Conservation (phyloP, 495 filamentous ascomycete species). For the Hypomontagnella monticulosa region DNA sequence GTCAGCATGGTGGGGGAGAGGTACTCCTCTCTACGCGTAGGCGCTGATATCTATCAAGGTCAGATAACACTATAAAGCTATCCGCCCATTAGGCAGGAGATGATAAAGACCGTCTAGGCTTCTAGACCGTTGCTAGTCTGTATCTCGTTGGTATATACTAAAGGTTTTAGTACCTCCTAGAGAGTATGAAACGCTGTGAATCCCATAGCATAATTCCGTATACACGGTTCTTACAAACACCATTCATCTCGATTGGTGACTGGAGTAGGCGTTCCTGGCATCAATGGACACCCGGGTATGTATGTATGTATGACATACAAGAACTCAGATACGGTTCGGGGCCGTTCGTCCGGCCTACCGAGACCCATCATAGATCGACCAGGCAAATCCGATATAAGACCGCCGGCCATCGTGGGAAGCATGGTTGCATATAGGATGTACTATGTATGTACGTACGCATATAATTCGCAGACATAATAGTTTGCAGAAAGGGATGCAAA, state of each 20-base stretch:
- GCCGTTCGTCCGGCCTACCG: constrained; percentile 35
- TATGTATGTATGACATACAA: constrained; percentile 37
- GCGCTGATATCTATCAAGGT: constrained; percentile 20
- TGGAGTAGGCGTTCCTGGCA: constrained; percentile 19
- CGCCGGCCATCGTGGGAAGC: constrained; percentile 14
- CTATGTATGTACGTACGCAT: constrained; percentile 24
- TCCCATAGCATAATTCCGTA: background rate
- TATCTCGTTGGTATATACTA: background rate
- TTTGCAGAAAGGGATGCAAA: constrained; percentile 19
- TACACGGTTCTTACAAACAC: constrained; percentile 4
- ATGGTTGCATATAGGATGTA: constrained; percentile 21
- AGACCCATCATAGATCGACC: constrained; percentile 14
- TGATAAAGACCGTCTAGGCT: constrained; percentile 1
- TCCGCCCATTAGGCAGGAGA: background rate
- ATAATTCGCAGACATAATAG: background rate
- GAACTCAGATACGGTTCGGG: constrained; percentile 27
- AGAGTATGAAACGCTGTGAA: background rate
- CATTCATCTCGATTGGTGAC: constrained; percentile 11
- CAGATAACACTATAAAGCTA: background rate
- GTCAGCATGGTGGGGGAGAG: constrained; percentile 30
- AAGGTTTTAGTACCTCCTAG: constrained; percentile 1
- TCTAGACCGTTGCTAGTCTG: constrained; percentile 7
- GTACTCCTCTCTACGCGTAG: constrained; percentile 5
- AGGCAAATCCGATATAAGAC: constrained; percentile 36
- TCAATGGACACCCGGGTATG: constrained; percentile 16